A percentile compares a stretch with the other conserved stretches of the same genome.
phyloP scores from a whole-genome alignment of 768 basidiomycete species.

The Rhodosporidiobolus sp. region DNA sequence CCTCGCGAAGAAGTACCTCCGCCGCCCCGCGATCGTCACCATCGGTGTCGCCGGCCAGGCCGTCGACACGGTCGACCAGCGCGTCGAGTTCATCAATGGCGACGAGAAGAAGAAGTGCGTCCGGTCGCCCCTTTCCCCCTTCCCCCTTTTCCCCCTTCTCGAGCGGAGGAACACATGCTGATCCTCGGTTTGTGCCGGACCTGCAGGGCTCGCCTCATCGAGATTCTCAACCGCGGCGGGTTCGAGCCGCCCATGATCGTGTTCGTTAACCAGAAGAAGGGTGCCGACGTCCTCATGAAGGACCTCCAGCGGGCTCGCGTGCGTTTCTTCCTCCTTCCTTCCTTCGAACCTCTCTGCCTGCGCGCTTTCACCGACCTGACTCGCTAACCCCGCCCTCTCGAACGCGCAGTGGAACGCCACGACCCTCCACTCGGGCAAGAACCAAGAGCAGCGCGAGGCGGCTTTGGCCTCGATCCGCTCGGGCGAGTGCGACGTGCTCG shows the following conservation, averaged over 20 bases:
- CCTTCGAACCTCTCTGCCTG: not conserved
- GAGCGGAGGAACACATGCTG: not conserved
- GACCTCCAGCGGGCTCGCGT: constrained; percentile 86
- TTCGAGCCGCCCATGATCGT: constrained; percentile 91
- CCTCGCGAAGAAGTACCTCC: constrained; percentile 87
- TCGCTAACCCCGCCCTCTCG: too few species aligned
- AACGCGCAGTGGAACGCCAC: constrained; percentile 85
- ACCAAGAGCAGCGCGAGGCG: constrained; percentile 93
- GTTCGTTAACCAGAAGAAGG: constrained; percentile 99
- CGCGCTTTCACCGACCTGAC: constrained; percentile 23
- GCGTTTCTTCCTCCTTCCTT: constrained; percentile 50
- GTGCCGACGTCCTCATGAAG: constrained; percentile 95
- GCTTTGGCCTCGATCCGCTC: constrained; percentile 79
- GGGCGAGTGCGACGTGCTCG: constrained; percentile 81
- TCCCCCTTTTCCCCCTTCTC: not conserved
- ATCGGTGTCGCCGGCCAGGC: constrained; percentile 98
- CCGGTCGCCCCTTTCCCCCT: too few species aligned
- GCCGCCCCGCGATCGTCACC: constrained; percentile 88
- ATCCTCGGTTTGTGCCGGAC: too few species aligned
- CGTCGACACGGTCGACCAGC: constrained; percentile 95
- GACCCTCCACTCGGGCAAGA: constrained; percentile 94
- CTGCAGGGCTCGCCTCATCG: constrained; percentile 74
- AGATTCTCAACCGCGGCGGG: constrained; percentile 82
- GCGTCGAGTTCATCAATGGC: constrained; percentile 84
- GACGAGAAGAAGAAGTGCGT: constrained; percentile 96